Base-by-base conservation (phyloP, 225 moss, liverwort and hornwort species). In the Asterella californica region DNA sequence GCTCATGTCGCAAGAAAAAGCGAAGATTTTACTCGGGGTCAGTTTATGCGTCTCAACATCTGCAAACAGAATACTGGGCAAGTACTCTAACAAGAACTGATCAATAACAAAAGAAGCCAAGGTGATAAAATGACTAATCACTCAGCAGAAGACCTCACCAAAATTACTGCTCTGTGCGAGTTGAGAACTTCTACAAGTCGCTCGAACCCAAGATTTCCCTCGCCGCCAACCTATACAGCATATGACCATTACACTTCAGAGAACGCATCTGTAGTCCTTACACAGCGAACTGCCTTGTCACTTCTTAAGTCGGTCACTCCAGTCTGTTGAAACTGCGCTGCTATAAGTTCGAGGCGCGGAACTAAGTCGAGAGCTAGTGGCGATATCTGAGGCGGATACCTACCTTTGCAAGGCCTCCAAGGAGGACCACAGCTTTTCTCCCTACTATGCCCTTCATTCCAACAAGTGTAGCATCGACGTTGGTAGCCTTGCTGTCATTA, bases 401-500 rank as follows among this genome's bases (percentile, higher is more conserved):
- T 81, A 97, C 94, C 95, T 99, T 99, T 67, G 92, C 99, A 79
- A 91, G 87, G 66, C 99, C 99, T 79, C 99, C 99, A 53, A 99
- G 86, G 81, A 99, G 80, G 52, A 99, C 90, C 50, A 99, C 95
- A 74, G 92, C 92, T 84, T 89, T 90, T 81, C 90, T 84, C 79
- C 92, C 95, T 55, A 81, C 75, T 62, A 99, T 79, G 48, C 91
- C 93, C 86, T 86, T 88, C 34, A 99, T 67, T 57, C 95, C 95
- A 70, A 85, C 87, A 64, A 86, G 81, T 52, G 92, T 90, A 78
- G 99, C 95, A 81, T 95, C 93, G 83, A 99, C 90, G 77, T 95
- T 99, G 45, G 99, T 99, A 78, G 99, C 95, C 81, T 99, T 95
- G 83, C 99, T 99, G 62, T 99, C 99, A 79, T 99, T 99, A 71